Conservation (phyloP, 495 filamentous ascomycete species). For the Hypoxylon lienhwacheense region DNA sequence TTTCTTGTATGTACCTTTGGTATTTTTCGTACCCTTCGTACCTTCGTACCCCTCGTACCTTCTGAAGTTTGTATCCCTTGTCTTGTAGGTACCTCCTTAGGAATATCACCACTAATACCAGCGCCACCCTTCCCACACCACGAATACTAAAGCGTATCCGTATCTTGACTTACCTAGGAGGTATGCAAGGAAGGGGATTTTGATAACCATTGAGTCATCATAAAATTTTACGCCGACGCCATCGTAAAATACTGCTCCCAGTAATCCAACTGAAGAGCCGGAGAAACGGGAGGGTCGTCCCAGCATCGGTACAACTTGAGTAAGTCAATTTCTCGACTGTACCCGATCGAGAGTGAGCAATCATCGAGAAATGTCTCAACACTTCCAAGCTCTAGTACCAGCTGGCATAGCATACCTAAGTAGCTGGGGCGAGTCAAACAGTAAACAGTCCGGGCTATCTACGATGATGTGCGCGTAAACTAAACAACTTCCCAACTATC, state of each 20-base stretch:
- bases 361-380: conserved; percentile 20
- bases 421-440: conserved; percentile 25
- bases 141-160: too few species aligned
- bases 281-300: conserved; percentile 2
- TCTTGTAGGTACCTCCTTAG: conserved; percentile 1
- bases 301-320: conserved; percentile 15
- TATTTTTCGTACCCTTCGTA: conserved; percentile 1
- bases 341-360: conserved; percentile 22
- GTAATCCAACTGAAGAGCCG: neutral
- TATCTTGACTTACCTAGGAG: too few species aligned
- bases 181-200: too few species aligned
- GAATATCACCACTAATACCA: conserved; percentile 18
- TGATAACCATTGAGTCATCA: too few species aligned
- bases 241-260: conserved; percentile 2
- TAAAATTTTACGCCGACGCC: neutral
- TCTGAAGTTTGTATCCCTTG: too few species aligned
- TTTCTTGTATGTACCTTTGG: too few species aligned
- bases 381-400: conserved; percentile 23
- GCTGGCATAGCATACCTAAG: conserved; percentile 15
- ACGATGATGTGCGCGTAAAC: conserved; percentile 25
- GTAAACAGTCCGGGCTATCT: conserved; percentile 29
- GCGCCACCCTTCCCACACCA: conserved; percentile 1
- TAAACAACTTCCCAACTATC: conserved; percentile 15
- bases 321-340: conserved; percentile 17
- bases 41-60: too few species aligned